A percentile compares a stretch with the other conserved stretches of the same genome.
Conservation (phyloP, 805 yeast genomes). For the Tetrapisispora pingtungensis region DNA sequence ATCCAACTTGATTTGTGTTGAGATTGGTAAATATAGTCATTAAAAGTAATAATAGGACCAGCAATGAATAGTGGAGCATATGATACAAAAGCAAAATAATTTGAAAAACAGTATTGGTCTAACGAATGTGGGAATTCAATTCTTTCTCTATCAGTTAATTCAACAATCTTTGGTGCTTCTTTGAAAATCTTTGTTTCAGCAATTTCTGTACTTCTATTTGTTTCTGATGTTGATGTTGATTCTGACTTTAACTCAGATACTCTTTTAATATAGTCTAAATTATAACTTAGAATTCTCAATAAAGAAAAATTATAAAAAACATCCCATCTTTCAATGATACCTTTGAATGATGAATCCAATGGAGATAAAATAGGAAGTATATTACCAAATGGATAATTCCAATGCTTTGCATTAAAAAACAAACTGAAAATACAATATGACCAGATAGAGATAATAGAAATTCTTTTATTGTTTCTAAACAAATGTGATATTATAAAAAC, state of each 20-base stretch:
- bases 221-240: too few relatives aligned
- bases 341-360: conserved; percentile 55
- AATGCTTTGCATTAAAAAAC: conserved; percentile 63
- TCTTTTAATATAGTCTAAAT: conserved; percentile 58
- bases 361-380: conserved; percentile 35
- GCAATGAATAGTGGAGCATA: conserved; percentile 90
- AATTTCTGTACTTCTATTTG: not conserved
- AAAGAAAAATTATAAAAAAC: conserved; percentile 87
- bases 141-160: conserved; percentile 47
- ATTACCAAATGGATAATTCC: conserved; percentile 42
- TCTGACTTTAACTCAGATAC: conserved; percentile 13
- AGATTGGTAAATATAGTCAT: conserved; percentile 77
- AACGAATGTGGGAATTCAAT: conserved; percentile 52
- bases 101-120: conserved; percentile 48
- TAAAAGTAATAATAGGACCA: conserved; percentile 89
- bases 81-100: conserved; percentile 65
- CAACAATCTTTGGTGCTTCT: conserved; percentile 7
- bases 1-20: conserved; percentile 51
- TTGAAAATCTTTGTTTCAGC: not conserved
- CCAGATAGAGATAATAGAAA: conserved; percentile 52
- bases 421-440: conserved; percentile 66
- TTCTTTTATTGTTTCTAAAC: conserved; percentile 22
- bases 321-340: conserved; percentile 88
- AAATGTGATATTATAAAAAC: conserved; percentile 32
- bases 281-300: conserved; percentile 73